Percentiles rank a stretch among this genome's conserved stretches.
Conservation (phyloP, 2,329 filamentous ascomycete species). For the Raffaelea deltoideospora region DNA sequence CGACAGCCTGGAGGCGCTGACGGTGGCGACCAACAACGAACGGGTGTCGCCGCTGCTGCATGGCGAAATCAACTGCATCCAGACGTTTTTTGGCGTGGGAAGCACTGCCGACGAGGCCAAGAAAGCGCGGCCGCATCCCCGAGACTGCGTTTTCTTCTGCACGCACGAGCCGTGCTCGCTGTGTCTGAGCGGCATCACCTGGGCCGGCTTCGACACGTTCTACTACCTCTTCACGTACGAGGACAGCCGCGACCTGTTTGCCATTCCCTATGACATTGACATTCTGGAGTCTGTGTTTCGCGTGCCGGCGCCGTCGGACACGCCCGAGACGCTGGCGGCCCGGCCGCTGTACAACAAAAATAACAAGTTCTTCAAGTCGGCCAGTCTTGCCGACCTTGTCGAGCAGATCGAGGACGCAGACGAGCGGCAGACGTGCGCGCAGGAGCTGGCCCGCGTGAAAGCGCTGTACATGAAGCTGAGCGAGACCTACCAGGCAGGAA, state of each 20-base stretch:
- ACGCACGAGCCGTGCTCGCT: conserved; percentile 45
- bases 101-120: no score
- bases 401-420: conserved; percentile 18
- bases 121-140: conserved; percentile 14
- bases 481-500: conserved; percentile 33
- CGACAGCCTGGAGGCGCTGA: conserved; percentile 23
- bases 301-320: conserved; percentile 24
- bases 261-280: conserved; percentile 41
- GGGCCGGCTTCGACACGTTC: conserved; percentile 40
- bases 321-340: conserved; percentile 19
- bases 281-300: conserved; percentile 40
- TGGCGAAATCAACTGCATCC: conserved; percentile 46
- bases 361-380: conserved; percentile 38
- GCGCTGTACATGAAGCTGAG: conserved; percentile 28
- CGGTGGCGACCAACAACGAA: conserved; percentile 41
- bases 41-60: conserved; percentile 37
- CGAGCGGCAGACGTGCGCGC: conserved; percentile 18
- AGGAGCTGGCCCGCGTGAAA: conserved; percentile 33
- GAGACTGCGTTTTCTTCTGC: conserved; percentile 40
- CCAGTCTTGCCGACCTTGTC: conserved; percentile 26
- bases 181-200: conserved; percentile 41
- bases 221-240: conserved; percentile 46
- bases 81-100: conserved; percentile 35
- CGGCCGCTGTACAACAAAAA: conserved; percentile 36
- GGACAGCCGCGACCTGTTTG: conserved; percentile 39